These are phyloP conservation scores for Beauveria australis DNA, from an alignment of 2,329 filamentous ascomycete genomes.

Conservation along the genomic window DNA sequence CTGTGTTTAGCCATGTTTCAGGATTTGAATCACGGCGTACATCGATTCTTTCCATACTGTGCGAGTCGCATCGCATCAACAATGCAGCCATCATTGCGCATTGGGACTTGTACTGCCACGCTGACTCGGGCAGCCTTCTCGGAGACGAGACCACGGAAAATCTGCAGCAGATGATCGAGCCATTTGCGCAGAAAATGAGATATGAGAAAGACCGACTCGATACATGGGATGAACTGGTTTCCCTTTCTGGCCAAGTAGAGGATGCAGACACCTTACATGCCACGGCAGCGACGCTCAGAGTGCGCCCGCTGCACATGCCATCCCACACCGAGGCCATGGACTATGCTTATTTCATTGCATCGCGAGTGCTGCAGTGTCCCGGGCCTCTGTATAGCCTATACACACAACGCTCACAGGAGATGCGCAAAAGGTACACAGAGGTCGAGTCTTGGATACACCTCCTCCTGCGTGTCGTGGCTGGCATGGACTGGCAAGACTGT, in stretches of 20 bases:
- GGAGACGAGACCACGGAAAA: not conserved
- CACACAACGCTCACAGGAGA: not conserved
- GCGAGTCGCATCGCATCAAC: slow-evolving; percentile 12
- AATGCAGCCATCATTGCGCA: slow-evolving; percentile 7
- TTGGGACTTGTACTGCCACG: slow-evolving; percentile 1
- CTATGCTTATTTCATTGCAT: slow-evolving; percentile 14
- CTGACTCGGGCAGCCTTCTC: not conserved
- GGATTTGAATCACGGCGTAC: not conserved
- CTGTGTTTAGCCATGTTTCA: not conserved
- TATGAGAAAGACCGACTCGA: not conserved
- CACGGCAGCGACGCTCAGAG: not conserved
- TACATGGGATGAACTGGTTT: not conserved
- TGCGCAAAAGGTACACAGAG: not conserved
- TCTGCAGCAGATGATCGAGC: not conserved
- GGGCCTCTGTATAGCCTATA: slow-evolving; percentile 2
- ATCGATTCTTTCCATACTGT: slow-evolving; percentile 7
- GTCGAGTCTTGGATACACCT: slow-evolving; percentile 14
- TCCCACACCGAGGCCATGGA: slow-evolving; percentile 15
- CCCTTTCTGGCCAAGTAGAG: not conserved
- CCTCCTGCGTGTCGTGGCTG: slow-evolving; percentile 17
- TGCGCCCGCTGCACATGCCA: slow-evolving; percentile 10
- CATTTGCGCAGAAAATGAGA: not conserved
- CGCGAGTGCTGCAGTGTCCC: slow-evolving; percentile 12
- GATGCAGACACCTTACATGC: not conserved
- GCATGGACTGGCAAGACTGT: slow-evolving; percentile 18